These are phyloP conservation scores for Phylloboletellus chloephorus DNA, from an alignment of 1,284 basidiomycete genomes.

Conservation along the genomic window DNA sequence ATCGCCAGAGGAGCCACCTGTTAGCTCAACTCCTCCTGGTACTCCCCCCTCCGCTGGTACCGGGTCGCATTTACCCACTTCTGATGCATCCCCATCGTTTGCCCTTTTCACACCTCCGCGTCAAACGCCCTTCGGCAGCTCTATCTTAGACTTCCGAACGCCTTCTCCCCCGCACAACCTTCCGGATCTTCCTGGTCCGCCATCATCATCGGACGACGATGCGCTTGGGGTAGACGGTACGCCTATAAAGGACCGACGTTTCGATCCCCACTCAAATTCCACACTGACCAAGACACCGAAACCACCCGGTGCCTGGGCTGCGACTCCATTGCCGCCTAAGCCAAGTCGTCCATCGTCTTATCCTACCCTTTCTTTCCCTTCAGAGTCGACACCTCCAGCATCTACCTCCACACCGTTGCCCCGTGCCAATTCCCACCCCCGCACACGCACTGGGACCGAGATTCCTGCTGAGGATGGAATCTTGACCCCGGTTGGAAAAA, in stretches of 20 bases:
- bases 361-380: constrained; percentile 25
- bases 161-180: constrained; percentile 56
- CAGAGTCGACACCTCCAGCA: constrained; percentile 33
- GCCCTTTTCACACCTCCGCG: constrained; percentile 49
- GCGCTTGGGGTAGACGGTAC: constrained; percentile 24
- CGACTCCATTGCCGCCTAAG: constrained; percentile 45
- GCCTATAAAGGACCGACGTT: constrained; percentile 24
- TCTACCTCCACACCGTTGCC: constrained; percentile 25
- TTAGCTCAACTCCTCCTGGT: constrained; percentile 24
- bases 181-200: constrained; percentile 56
- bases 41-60: constrained; percentile 17
- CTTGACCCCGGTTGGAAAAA: constrained; percentile 41
- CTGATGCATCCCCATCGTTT: constrained; percentile 21
- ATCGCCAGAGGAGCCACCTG: constrained; percentile 2
- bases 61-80: constrained; percentile 1
- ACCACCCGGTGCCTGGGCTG: constrained; percentile 65
- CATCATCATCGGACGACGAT: constrained; percentile 46
- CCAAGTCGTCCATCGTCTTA: constrained; percentile 13
- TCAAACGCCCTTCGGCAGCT: constrained; percentile 35
- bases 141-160: constrained; percentile 49
- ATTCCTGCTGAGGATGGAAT: constrained; percentile 29
- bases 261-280: constrained; percentile 23
- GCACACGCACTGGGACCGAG: constrained; percentile 9
- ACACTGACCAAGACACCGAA: constrained; percentile 55
- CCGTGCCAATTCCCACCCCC: constrained; percentile 26